A percentile compares a stretch with the other conserved stretches of the same genome.
Conservation (phyloP, 1,284 basidiomycete species). For the Anthracocystis walkeri region DNA sequence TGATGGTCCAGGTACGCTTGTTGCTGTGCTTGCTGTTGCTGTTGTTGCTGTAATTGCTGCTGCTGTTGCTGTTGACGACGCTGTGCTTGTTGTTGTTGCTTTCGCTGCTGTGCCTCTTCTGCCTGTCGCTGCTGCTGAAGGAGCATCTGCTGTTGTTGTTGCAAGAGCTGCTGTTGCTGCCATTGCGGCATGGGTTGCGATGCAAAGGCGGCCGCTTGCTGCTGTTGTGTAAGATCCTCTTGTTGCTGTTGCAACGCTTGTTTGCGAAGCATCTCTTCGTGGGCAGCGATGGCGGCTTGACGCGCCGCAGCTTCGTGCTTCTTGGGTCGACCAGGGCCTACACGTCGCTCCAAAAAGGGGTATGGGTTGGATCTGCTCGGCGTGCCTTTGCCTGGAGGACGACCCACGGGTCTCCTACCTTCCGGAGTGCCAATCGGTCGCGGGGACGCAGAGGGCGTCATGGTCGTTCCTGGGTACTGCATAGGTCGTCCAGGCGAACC, state of each 20-base stretch:
- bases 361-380: constrained; percentile 41
- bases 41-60: constrained; percentile 23
- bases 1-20: constrained; percentile 28
- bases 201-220: constrained; percentile 29
- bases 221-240: constrained; percentile 29
- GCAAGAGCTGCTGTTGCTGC: constrained; percentile 39
- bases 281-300: constrained; percentile 42
- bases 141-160: constrained; percentile 39
- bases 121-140: constrained; percentile 28
- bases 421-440: constrained; percentile 19
- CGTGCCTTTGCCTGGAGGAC: constrained; percentile 41
- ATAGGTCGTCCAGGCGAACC: constrained; percentile 28
- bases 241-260: constrained; percentile 25
- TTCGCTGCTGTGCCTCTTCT: constrained; percentile 14
- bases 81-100: constrained; percentile 14
- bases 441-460: constrained; percentile 27
- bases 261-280: constrained; percentile 36
- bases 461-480: constrained; percentile 15
- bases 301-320: constrained; percentile 47
- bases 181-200: constrained; percentile 31
- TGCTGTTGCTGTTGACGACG: constrained; percentile 30
- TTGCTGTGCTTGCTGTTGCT: constrained; percentile 20
- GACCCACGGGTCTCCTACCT: constrained; percentile 30
- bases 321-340: constrained; percentile 47
- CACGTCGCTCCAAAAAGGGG: constrained; percentile 39